Evolutionary conservation across 148 eudicot species (phyloP).

Genomic region (Pharnaceum exiguum): DNA sequence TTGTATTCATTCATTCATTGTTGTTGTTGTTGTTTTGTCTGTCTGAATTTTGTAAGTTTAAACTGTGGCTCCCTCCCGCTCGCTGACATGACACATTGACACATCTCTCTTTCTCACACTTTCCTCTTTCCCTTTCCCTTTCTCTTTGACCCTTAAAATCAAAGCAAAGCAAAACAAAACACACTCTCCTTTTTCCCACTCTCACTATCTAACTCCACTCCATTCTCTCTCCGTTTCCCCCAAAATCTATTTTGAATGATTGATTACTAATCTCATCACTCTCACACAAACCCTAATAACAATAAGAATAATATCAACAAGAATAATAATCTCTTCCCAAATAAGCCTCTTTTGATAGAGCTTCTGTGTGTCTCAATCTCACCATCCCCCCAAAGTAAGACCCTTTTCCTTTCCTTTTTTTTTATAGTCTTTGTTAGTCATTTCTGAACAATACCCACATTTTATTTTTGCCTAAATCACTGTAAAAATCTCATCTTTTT

Average conservation of each 20-base stretch:
- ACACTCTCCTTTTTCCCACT: constrained; percentile 15
- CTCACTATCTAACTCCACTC: background rate
- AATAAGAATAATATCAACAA: too few species aligned
- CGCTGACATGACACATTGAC: constrained; percentile 16
- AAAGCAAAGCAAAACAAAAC: constrained; percentile 6
- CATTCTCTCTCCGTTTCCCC: constrained; percentile 14
- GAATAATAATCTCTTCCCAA: too few species aligned
- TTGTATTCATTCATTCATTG: too few species aligned
- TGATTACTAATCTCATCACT: too few species aligned
- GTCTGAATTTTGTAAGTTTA: constrained; percentile 44
- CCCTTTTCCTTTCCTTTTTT: background rate
- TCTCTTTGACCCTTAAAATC: background rate
- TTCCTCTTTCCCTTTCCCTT: constrained; percentile 2
- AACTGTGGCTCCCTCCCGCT: constrained; percentile 64
- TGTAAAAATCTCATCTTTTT: too few species aligned
- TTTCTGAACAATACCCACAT: background rate
- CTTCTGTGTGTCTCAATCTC: constrained; percentile 26
- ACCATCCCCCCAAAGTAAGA: constrained; percentile 11
- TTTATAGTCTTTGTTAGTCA: too few species aligned
- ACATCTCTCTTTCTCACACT: background rate
- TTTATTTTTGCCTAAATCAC: too few species aligned
- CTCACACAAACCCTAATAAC: constrained; percentile 30
- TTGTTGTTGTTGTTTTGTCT: too few species aligned
- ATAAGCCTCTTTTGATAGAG: constrained; percentile 17
- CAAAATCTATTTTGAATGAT: constrained; percentile 15